phyloP scores from a whole-genome alignment of 768 basidiomycete genomes.

The Saitozyma podzolica region DNA sequence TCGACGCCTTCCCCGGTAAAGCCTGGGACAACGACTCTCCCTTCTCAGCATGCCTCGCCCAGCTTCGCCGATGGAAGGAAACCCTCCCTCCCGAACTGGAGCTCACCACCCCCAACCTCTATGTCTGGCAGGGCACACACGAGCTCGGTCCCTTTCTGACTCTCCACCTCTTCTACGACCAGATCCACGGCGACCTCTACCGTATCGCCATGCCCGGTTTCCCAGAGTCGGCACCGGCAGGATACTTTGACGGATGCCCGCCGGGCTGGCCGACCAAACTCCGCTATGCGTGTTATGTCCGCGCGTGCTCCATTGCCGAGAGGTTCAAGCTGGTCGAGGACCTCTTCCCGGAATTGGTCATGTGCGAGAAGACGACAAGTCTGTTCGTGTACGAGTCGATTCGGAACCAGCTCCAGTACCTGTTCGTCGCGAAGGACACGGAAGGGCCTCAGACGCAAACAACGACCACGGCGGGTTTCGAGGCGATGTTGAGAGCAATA shows the following conservation, averaged over 20 bases:
- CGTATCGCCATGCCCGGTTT: conserved; percentile 8
- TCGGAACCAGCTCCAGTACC: background rate
- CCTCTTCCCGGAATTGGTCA: background rate
- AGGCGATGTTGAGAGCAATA: background rate
- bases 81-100: conserved; percentile 1
- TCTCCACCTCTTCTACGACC: conserved; percentile 1
- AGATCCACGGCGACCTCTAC: conserved; percentile 4
- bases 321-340: background rate
- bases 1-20: background rate
- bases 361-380: background rate
- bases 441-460: background rate
- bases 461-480: background rate
- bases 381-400: background rate
- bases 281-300: background rate
- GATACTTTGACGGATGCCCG: background rate
- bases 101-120: background rate
- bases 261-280: background rate
- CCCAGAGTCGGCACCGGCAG: background rate
- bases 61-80: background rate
- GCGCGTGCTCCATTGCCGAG: background rate
- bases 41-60: background rate
- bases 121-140: background rate
- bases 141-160: background rate
- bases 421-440: background rate
- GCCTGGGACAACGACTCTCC: conserved; percentile 1